These are phyloP conservation scores for Cichorium intybus DNA, from an alignment of 140 eudicot genomes.

Conservation along the genomic window DNA sequence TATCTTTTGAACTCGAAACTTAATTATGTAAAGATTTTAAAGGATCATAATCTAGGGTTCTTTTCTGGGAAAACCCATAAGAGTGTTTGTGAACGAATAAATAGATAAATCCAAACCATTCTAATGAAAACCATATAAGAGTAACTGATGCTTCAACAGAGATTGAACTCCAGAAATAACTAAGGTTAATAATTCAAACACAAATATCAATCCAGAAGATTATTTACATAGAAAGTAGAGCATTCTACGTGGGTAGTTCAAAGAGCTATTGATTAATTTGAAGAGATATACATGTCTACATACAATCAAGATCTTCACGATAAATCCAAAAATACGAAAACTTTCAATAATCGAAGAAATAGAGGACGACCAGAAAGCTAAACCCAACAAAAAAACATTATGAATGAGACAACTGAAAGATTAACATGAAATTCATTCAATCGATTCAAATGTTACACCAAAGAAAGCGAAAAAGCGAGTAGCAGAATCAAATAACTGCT, in stretches of 20 bases:
- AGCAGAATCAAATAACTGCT: too few species aligned
- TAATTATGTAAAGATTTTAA: not conserved
- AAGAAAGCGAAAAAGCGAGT: too few species aligned
- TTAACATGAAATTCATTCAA: not conserved
- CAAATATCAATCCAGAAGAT: not conserved
- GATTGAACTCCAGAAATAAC: not conserved
- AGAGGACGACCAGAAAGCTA: not conserved
- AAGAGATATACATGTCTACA: not conserved
- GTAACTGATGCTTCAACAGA: not conserved
- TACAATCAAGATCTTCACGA: not conserved
- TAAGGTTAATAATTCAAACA: not conserved
- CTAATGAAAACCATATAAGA: not conserved
- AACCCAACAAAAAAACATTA: not conserved
- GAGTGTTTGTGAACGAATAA: not conserved
- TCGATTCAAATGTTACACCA: too few species aligned
- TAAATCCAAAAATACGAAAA: constrained; percentile 8
- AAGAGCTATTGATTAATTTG: not conserved
- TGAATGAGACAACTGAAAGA: constrained; percentile 2
- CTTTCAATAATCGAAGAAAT: not conserved
- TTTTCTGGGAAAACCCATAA: not conserved
- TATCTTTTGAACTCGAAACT: not conserved
- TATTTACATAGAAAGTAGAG: not conserved
- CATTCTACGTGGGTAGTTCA: not conserved
- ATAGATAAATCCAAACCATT: not conserved
- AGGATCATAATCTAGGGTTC: constrained; percentile 19